phyloP scores from a whole-genome alignment of 2,329 filamentous ascomycete genomes.

The Fusarium scirpi region DNA sequence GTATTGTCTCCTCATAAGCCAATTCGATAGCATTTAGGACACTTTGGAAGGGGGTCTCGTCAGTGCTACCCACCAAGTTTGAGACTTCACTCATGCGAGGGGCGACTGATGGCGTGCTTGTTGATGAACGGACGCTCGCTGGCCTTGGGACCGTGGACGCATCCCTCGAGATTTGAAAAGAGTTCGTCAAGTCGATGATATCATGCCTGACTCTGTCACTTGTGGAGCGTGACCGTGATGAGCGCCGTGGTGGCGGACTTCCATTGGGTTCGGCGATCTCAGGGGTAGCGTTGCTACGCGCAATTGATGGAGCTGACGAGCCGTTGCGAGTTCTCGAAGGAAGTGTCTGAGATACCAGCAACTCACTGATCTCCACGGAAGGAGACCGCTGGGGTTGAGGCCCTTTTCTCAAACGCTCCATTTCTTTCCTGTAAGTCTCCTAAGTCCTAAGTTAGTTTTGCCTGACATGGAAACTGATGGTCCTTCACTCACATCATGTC shows the following conservation, averaged over 20 bases:
- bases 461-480: not conserved
- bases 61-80: not conserved
- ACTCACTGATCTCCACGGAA: constrained; percentile 24
- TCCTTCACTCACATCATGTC: constrained; percentile 54
- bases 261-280: constrained; percentile 19
- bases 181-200: not conserved
- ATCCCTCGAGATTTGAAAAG: constrained; percentile 8
- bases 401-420: constrained; percentile 40
- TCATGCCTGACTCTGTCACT: constrained; percentile 13
- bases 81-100: constrained; percentile 4
- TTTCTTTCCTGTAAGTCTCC: constrained; percentile 45
- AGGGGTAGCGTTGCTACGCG: constrained; percentile 29
- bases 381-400: constrained; percentile 33
- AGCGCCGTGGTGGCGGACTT: constrained; percentile 24
- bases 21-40: constrained; percentile 47
- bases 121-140: constrained; percentile 11
- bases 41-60: constrained; percentile 45
- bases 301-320: constrained; percentile 26
- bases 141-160: constrained; percentile 6
- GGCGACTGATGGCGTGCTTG: constrained; percentile 8
- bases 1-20: constrained; percentile 26
- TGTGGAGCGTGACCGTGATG: constrained; percentile 35
- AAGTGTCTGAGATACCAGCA: constrained; percentile 14
- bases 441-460: constrained; percentile 27
- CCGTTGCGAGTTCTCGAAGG: constrained; percentile 42